A percentile compares a stretch with the other conserved stretches of the same genome.
Conservation (phyloP, 371 early-diverging fungal genomes). For the Capillidium heterosporum region DNA sequence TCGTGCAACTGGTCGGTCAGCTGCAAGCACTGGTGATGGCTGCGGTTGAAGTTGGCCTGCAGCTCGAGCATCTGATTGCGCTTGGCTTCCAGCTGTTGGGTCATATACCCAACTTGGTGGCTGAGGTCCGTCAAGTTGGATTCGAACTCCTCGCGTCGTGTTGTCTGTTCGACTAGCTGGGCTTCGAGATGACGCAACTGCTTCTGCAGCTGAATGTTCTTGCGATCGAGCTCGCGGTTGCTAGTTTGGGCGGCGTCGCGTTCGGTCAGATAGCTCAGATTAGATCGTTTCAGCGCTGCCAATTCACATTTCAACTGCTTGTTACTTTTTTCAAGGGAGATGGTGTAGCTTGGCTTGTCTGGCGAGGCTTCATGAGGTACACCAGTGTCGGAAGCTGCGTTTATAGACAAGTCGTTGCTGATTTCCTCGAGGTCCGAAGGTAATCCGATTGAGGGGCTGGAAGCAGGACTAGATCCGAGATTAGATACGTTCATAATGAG, state of each 20-base stretch:
- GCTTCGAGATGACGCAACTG: not conserved
- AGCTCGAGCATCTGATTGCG: not conserved
- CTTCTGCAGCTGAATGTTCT: not conserved
- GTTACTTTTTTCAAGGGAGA: not conserved
- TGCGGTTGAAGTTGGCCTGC: not conserved
- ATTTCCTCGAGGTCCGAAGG: too few species aligned
- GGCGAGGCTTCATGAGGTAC: too few species aligned
- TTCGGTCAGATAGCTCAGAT: not conserved
- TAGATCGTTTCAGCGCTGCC: not conserved
- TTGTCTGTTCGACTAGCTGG: not conserved
- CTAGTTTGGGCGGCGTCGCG: not conserved
- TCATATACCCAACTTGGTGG: not conserved
- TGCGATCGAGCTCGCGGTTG: not conserved
- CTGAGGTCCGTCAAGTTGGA: not conserved
- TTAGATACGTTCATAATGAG: too few species aligned
- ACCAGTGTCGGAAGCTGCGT: too few species aligned
- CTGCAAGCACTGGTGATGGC: not conserved
- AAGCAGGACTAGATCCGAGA: too few species aligned
- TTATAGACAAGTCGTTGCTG: too few species aligned
- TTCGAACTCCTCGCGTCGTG: not conserved
- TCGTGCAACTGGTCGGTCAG: not conserved
- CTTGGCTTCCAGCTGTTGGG: not conserved
- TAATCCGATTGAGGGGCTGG: too few species aligned
- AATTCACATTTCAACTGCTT: not conserved
- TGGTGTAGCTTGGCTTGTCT: too few species aligned